phyloP scores from a whole-genome alignment of 805 yeast genomes.

The Ogataea naganishii region DNA sequence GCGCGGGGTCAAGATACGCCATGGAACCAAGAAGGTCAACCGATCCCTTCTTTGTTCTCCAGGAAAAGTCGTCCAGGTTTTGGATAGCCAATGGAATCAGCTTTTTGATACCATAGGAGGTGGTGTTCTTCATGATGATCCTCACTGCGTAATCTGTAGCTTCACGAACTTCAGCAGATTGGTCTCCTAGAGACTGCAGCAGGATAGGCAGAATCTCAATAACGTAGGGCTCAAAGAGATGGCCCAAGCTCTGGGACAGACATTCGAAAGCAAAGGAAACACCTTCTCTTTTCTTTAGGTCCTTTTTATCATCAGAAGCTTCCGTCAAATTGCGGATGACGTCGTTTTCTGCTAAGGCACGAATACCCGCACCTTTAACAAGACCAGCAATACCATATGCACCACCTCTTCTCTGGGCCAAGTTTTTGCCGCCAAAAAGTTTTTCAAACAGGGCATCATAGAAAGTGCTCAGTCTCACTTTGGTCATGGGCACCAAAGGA shows the following conservation, averaged over 20 bases:
- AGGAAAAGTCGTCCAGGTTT: constrained; percentile 78
- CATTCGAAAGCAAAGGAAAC: constrained; percentile 84
- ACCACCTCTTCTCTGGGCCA: constrained; percentile 75
- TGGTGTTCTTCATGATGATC: constrained; percentile 81
- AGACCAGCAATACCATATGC: constrained; percentile 95
- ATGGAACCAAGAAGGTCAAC: constrained; percentile 93
- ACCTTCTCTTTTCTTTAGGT: constrained; percentile 69
- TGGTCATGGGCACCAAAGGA: constrained; percentile 62
- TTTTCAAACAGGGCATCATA: constrained; percentile 51
- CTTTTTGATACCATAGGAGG: constrained; percentile 85
- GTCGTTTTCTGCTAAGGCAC: constrained; percentile 66
- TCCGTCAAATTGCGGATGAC: constrained; percentile 66
- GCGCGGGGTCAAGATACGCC: constrained; percentile 96
- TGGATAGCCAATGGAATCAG: constrained; percentile 86
- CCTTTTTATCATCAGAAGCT: constrained; percentile 83
- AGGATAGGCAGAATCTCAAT: constrained; percentile 80
- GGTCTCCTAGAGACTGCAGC: constrained; percentile 77
- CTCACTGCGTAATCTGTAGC: constrained; percentile 86
- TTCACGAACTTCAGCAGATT: constrained; percentile 74
- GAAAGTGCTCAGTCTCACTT: constrained; percentile 39
- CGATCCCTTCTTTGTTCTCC: constrained; percentile 97
- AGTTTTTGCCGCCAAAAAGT: constrained; percentile 41
- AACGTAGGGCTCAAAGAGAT: constrained; percentile 88
- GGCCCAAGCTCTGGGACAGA: constrained; percentile 66
- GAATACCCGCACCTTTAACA: constrained; percentile 83